phyloP scores from a whole-genome alignment of 371 early-diverging fungal species.

The Blakeslea trispora region DNA sequence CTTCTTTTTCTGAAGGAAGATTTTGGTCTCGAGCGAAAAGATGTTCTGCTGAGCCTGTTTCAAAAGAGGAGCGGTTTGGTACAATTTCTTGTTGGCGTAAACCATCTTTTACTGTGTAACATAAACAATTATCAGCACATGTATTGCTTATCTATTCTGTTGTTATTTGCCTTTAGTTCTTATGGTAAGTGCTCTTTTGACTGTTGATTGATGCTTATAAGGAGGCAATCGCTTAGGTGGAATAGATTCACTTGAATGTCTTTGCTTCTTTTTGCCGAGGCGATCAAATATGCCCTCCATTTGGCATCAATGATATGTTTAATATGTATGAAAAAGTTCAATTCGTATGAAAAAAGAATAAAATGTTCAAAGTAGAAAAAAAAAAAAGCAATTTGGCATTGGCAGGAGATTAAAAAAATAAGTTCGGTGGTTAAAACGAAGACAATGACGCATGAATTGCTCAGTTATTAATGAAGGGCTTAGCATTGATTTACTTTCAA shows the following conservation, averaged over 20 bases:
- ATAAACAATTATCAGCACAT: background rate
- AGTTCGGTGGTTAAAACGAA: background rate
- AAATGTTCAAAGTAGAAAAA: background rate
- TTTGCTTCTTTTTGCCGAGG: constrained; percentile 25
- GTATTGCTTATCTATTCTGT: background rate
- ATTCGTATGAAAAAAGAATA: background rate
- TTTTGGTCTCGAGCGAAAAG: constrained; percentile 19
- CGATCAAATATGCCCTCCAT: constrained; percentile 37
- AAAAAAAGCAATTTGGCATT: background rate
- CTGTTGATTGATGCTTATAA: constrained; percentile 9
- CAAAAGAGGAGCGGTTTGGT: constrained; percentile 27
- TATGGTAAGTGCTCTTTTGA: constrained; percentile 5
- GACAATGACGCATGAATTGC: background rate
- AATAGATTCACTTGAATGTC: background rate
- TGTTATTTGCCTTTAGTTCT: background rate
- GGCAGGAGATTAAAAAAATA: background rate
- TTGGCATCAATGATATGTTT: background rate
- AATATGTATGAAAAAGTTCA: too few species aligned
- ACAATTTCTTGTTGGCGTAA: constrained; percentile 13
- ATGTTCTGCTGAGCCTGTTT: constrained; percentile 26
- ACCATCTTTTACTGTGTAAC: background rate
- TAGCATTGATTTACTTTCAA: too few species aligned
- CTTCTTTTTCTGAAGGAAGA: constrained; percentile 32
- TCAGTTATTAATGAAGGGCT: too few species aligned
- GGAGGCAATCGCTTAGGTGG: constrained; percentile 12